These are phyloP conservation scores for Porphyrellus sp. DNA, from an alignment of 1,284 basidiomycete genomes.

Conservation along the genomic window DNA sequence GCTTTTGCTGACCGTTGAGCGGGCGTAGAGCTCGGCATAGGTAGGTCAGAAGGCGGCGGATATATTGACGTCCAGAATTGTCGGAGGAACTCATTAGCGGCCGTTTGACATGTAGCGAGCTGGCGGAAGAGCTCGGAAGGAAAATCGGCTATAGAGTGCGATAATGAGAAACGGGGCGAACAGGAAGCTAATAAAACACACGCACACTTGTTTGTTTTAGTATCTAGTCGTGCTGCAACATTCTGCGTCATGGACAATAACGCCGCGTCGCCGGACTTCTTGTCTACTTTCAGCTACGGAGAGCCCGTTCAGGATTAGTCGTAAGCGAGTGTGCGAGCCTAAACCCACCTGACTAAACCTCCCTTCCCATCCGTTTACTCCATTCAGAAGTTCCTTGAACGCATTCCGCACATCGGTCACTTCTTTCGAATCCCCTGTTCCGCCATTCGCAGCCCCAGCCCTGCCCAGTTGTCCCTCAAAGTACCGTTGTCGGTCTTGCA, in stretches of 20 bases:
- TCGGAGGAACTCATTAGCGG: slow-evolving; percentile 92
- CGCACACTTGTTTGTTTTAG: slow-evolving; percentile 61
- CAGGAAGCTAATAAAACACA: neutral
- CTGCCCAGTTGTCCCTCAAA: slow-evolving; percentile 61
- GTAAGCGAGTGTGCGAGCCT: neutral
- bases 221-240: slow-evolving; percentile 63
- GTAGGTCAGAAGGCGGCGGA: slow-evolving; percentile 64
- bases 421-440: slow-evolving; percentile 26
- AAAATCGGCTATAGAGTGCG: slow-evolving; percentile 58
- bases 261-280: slow-evolving; percentile 62
- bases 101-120: slow-evolving; percentile 86
- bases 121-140: slow-evolving; percentile 76
- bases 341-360: slow-evolving; percentile 52
- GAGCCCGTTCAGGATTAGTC: neutral
- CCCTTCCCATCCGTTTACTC: slow-evolving; percentile 56
- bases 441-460: slow-evolving; percentile 29
- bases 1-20: slow-evolving; percentile 73
- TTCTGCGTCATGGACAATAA: slow-evolving; percentile 75
- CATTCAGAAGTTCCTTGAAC: slow-evolving; percentile 44
- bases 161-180: neutral
- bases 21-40: slow-evolving; percentile 46
- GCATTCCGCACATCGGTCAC: slow-evolving; percentile 44
- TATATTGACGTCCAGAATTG: slow-evolving; percentile 94
- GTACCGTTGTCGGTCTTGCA: slow-evolving; percentile 76
- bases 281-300: slow-evolving; percentile 58